Conservation (phyloP, 805 yeast species). For the Tetrapisispora arboricola region DNA sequence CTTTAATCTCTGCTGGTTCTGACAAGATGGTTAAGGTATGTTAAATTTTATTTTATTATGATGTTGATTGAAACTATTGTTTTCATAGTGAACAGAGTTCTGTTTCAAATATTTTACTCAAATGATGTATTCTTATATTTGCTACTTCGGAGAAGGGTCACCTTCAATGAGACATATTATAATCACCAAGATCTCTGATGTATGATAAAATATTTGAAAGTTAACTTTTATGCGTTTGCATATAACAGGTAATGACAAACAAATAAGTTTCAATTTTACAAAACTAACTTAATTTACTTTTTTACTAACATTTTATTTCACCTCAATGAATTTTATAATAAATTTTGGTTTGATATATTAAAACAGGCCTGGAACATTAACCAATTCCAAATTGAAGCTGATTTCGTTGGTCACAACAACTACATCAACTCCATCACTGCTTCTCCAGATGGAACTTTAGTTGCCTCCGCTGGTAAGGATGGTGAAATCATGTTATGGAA, state of each 20-base stretch:
- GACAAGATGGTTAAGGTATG: constrained; percentile 98
- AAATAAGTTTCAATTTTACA: not conserved
- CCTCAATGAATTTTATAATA: constrained; percentile 24
- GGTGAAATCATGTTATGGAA: constrained; percentile 99
- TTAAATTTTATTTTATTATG: constrained; percentile 24
- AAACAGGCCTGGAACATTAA: constrained; percentile 85
- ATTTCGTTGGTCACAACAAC: constrained; percentile 98
- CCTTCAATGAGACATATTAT: constrained; percentile 84
- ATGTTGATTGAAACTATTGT: not conserved
- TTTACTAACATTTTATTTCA: constrained; percentile 36
- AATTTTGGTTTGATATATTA: constrained; percentile 6
- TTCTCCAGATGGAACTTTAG: constrained; percentile 98
- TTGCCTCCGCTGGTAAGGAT: constrained; percentile 99
- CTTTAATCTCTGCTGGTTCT: constrained; percentile 96
- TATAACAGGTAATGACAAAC: too few relatives aligned
- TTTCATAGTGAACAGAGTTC: not conserved
- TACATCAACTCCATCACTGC: constrained; percentile 94
- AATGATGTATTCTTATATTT: constrained; percentile 81
- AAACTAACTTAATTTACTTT: not conserved
- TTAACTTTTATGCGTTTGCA: not conserved
- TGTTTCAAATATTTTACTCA: constrained; percentile 15
- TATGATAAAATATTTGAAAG: not conserved
- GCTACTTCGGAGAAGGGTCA: constrained; percentile 93
- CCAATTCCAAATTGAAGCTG: constrained; percentile 81
- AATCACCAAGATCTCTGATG: constrained; percentile 99